Evolutionary conservation across 2,329 filamentous ascomycete genomes (phyloP).

Genomic region (Raffaelea arxii): DNA sequence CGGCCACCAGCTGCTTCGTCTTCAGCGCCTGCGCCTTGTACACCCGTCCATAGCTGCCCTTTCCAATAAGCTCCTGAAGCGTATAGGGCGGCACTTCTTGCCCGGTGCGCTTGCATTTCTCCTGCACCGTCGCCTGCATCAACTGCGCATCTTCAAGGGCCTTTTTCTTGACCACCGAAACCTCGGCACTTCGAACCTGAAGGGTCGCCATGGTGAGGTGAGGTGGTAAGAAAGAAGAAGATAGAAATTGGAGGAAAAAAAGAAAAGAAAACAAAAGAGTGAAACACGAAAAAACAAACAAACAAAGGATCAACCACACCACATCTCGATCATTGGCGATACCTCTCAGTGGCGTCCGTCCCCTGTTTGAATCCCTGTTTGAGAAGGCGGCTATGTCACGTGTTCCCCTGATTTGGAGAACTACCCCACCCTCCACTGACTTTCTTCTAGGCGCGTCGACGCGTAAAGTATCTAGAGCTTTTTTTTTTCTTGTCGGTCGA

Average conservation of each 20-base stretch:
- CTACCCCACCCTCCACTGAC: too few relatives aligned
- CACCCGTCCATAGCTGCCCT: slow-evolving; percentile 58
- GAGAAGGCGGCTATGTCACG: too few relatives aligned
- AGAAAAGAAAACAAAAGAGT: too few relatives aligned
- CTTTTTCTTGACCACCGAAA: slow-evolving; percentile 24
- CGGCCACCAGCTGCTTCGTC: slow-evolving; percentile 44
- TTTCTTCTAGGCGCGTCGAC: slow-evolving; percentile 7
- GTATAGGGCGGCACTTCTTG: slow-evolving; percentile 49
- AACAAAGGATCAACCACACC: too few relatives aligned
- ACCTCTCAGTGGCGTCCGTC: too few relatives aligned
- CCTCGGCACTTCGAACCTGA: slow-evolving; percentile 20
- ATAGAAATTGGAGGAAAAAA: background rate
- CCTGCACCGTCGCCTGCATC: slow-evolving; percentile 49
- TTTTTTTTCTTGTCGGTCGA: background rate
- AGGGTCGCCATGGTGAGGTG: slow-evolving; percentile 18
- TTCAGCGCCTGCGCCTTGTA: slow-evolving; percentile 44
- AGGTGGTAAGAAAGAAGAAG: background rate
- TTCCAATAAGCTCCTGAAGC: slow-evolving; percentile 57
- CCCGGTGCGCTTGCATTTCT: slow-evolving; percentile 45
- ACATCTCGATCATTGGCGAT: too few relatives aligned
- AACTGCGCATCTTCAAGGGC: slow-evolving; percentile 55
- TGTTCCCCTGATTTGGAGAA: too few relatives aligned
- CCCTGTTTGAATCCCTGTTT: too few relatives aligned
- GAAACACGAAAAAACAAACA: too few relatives aligned
- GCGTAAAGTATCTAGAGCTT: slow-evolving; percentile 10